Percentiles rank a stretch among this genome's conserved stretches.
Evolutionary conservation across 2,329 filamentous ascomycete genomes (phyloP).

Genomic region (Tolypocladium guangdongense): DNA sequence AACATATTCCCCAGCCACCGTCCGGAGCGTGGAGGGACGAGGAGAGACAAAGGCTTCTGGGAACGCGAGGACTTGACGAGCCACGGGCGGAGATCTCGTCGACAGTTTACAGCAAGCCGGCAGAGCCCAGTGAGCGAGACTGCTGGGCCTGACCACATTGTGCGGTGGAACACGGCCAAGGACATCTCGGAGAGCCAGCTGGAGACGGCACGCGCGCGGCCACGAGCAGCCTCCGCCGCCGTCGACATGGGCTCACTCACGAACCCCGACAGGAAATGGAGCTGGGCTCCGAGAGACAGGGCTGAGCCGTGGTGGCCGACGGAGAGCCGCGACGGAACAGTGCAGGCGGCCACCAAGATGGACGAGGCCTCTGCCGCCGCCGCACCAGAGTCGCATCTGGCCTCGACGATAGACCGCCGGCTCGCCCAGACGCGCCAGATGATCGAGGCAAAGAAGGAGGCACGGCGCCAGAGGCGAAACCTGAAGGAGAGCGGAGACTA

Average conservation of each 20-base stretch:
- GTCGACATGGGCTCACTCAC: background rate
- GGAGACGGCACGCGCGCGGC: background rate
- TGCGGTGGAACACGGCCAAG: constrained; percentile 25
- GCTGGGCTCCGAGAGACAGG: constrained; percentile 7
- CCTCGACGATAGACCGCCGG: background rate
- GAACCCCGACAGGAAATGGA: constrained; percentile 8
- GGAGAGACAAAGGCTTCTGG: constrained; percentile 21
- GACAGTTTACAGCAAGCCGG: constrained; percentile 6
- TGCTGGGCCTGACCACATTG: constrained; percentile 18
- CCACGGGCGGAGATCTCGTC: background rate
- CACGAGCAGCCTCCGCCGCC: background rate
- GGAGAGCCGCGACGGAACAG: background rate
- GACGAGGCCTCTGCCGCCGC: background rate
- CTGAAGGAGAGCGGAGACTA: constrained; percentile 47
- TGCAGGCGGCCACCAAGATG: background rate
- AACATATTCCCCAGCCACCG: constrained; percentile 37
- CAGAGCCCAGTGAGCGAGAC: constrained; percentile 9
- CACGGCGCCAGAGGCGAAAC: constrained; percentile 26
- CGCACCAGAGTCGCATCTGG: background rate
- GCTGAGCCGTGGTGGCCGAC: background rate
- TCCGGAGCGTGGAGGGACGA: constrained; percentile 39
- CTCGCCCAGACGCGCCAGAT: background rate
- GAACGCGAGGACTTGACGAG: constrained; percentile 9
- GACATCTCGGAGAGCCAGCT: constrained; percentile 9
- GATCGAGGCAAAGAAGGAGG: constrained; percentile 18